Percentiles rank a stretch among this genome's conserved stretches.
Conservation (phyloP, 106 monocot species). For the Phalaenopsis aphrodite region DNA sequence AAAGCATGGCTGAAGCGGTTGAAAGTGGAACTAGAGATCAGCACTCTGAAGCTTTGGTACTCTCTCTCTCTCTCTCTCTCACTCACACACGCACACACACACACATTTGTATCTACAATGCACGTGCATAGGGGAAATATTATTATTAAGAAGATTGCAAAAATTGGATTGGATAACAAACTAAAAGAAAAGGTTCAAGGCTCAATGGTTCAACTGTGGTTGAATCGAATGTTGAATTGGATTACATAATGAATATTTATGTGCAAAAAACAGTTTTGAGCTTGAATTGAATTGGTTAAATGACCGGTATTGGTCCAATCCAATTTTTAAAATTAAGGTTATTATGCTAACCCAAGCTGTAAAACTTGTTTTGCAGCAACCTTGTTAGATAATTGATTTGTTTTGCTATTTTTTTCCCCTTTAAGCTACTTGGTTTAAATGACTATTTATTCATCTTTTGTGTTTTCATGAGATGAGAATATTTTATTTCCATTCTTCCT, state of each 20-base stretch:
- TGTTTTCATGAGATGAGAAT: neutral
- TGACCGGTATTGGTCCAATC: no score
- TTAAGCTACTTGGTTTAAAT: neutral
- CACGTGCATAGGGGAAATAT: no score
- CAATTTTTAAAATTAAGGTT: no score
- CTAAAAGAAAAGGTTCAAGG: no score
- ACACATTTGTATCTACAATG: neutral
- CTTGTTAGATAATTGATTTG: neutral
- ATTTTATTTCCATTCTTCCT: neutral
- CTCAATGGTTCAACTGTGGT: no score
- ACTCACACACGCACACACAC: no score
- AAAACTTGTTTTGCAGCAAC: neutral
- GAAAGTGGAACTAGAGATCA: slow-evolving; percentile 71
- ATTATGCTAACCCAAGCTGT: neutral
- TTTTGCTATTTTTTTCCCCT: neutral
- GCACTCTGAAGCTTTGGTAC: slow-evolving; percentile 67
- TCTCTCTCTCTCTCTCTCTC: slow-evolving; percentile 1
- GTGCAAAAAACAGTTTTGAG: no score
- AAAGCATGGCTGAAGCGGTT: slow-evolving; percentile 63
- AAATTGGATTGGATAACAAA: no score
- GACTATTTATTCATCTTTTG: neutral
- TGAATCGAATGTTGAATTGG: no score
- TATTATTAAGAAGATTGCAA: no score
- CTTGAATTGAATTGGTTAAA: no score
- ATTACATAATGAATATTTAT: no score